phyloP scores from a whole-genome alignment of 169 alveolate species.

The Neospora caninum region DNA sequence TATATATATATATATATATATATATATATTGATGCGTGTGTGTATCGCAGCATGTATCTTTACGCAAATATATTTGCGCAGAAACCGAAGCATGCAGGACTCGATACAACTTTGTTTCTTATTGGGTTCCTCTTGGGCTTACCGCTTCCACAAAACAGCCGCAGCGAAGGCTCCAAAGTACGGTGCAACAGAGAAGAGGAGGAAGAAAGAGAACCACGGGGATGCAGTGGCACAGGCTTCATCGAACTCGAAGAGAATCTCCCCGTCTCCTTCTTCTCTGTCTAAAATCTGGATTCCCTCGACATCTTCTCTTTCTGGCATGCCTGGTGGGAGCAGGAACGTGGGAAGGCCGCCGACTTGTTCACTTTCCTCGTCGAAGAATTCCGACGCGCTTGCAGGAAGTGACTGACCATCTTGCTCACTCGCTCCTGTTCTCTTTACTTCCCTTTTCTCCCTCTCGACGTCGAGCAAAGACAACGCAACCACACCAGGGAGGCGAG shows the following conservation, averaged over 20 bases:
- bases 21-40: too few species aligned
- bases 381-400: neutral
- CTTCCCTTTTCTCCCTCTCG: neutral
- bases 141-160: neutral
- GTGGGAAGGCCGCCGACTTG: neutral
- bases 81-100: too few species aligned
- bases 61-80: too few species aligned
- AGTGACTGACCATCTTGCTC: neutral
- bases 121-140: neutral
- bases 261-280: neutral
- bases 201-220: neutral
- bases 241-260: constrained; percentile 19
- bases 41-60: too few species aligned
- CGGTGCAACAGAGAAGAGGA: constrained; percentile 9
- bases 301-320: neutral
- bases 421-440: neutral
- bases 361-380: neutral
- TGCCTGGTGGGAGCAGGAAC: neutral
- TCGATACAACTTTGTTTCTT: too few species aligned
- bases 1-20: too few species aligned
- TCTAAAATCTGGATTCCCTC: neutral
- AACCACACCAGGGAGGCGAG: neutral
- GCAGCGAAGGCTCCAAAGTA: constrained; percentile 6
- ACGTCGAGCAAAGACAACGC: neutral
- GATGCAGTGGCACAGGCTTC: constrained; percentile 8